phyloP scores from a whole-genome alignment of 495 filamentous ascomycete species.

The Aspergillus coremiiformis region DNA sequence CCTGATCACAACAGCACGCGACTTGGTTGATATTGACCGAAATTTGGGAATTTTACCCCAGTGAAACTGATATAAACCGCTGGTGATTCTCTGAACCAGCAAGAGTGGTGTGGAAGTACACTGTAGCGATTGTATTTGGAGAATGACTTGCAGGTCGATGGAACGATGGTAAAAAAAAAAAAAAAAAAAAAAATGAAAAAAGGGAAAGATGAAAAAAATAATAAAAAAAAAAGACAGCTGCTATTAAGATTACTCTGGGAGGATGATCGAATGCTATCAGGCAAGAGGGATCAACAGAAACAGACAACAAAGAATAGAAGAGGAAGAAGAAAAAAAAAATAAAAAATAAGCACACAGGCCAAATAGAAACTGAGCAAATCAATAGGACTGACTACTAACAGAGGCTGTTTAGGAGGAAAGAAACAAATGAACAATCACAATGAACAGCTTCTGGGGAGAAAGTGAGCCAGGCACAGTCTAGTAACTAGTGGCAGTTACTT shows the following conservation, averaged over 20 bases:
- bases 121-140: slow-evolving; percentile 4
- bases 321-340: slow-evolving; percentile 1
- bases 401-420: slow-evolving; percentile 7
- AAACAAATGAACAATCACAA: neutral
- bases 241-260: neutral
- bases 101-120: slow-evolving; percentile 1
- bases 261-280: neutral
- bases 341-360: slow-evolving; percentile 1
- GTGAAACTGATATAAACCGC: neutral
- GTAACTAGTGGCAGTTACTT: slow-evolving; percentile 1
- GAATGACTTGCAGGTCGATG: neutral
- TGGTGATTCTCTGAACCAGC: neutral
- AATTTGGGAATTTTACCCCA: neutral
- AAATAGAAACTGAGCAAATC: slow-evolving; percentile 1
- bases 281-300: neutral
- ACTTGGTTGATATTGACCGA: neutral
- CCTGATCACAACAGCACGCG: neutral
- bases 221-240: neutral
- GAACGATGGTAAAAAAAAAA: neutral
- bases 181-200: slow-evolving; percentile 1
- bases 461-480: neutral
- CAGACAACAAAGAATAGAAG: neutral
- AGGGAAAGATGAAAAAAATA: slow-evolving; percentile 15
- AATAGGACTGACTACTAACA: slow-evolving; percentile 9
- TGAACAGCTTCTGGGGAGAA: slow-evolving; percentile 1